These are phyloP conservation scores for Phytophthora tentaculata DNA, from an alignment of 352 stramenopile genomes.

Conservation along the genomic window DNA sequence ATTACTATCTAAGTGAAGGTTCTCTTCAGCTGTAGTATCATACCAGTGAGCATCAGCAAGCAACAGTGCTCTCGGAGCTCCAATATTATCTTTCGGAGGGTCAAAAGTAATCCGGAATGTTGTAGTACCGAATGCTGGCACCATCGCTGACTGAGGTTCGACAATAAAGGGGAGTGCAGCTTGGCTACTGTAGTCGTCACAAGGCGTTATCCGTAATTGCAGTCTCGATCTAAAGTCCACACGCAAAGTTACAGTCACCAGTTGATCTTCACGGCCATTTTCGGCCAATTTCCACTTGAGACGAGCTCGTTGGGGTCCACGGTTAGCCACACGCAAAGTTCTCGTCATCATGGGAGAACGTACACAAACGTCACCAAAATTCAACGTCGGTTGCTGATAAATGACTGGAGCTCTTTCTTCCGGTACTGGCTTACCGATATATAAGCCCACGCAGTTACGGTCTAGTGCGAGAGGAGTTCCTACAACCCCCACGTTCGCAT, in stretches of 20 bases:
- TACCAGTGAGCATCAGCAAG: conserved; percentile 74
- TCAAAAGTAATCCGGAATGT: conserved; percentile 66
- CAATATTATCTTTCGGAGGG: conserved; percentile 21
- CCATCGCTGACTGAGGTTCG: conserved; percentile 41
- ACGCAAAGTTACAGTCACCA: conserved; percentile 60
- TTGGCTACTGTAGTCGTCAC: conserved; percentile 28
- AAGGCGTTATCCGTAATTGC: conserved; percentile 51
- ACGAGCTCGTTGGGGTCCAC: conserved; percentile 57
- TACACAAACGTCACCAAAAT: conserved; percentile 57
- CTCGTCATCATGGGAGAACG: conserved; percentile 47
- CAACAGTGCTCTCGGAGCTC: conserved; percentile 48
- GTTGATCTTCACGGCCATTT: conserved; percentile 53
- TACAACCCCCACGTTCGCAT: conserved; percentile 56
- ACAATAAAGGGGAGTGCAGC: conserved; percentile 50
- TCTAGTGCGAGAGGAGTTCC: conserved; percentile 66
- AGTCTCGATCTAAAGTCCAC: conserved; percentile 57
- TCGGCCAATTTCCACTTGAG: conserved; percentile 70
- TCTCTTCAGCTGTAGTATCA: conserved; percentile 29
- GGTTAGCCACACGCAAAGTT: conserved; percentile 72
- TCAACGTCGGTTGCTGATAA: conserved; percentile 42
- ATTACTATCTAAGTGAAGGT: neutral
- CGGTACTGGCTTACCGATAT: conserved; percentile 36
- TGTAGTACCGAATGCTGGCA: conserved; percentile 29
- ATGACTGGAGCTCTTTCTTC: conserved; percentile 3
- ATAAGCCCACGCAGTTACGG: conserved; percentile 69